phyloP scores from a whole-genome alignment of 2,329 filamentous ascomycete genomes.

The Colletotrichum tamarilloi region DNA sequence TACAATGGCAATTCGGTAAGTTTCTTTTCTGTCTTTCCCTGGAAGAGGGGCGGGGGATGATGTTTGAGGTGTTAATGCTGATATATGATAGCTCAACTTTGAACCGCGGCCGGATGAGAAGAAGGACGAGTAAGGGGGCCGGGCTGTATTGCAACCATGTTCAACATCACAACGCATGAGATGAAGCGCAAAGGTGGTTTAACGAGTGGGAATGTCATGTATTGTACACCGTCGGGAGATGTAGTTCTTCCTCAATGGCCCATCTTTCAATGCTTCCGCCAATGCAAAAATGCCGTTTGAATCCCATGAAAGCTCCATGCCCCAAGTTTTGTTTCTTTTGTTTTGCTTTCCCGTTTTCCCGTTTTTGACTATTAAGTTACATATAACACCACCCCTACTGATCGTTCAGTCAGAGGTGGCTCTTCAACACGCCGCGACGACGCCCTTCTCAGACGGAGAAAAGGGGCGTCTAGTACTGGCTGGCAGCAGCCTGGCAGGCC shows the following conservation, averaged over 20 bases:
- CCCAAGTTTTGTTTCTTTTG: background rate
- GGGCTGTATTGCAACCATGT: background rate
- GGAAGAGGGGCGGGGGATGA: too few relatives aligned
- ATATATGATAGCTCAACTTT: constrained; percentile 70
- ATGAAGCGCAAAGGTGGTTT: background rate
- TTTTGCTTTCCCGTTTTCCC: constrained; percentile 11
- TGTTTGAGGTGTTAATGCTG: constrained; percentile 39
- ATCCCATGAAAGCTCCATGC: background rate
- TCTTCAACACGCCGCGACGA: background rate
- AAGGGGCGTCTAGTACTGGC: constrained; percentile 67
- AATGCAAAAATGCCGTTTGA: constrained; percentile 18
- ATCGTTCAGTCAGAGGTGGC: too few relatives aligned
- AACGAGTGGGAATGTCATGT: constrained; percentile 34
- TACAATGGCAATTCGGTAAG: constrained; percentile 93
- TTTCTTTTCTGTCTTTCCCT: constrained; percentile 25
- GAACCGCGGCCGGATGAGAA: constrained; percentile 72
- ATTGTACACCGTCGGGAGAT: constrained; percentile 35
- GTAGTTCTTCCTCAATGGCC: constrained; percentile 8
- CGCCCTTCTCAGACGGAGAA: background rate
- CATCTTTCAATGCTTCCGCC: constrained; percentile 13
- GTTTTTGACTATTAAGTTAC: constrained; percentile 27
- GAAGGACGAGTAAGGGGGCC: constrained; percentile 39
- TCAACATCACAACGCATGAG: too few relatives aligned
- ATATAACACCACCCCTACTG: background rate
- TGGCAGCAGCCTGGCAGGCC: constrained; percentile 83